These are phyloP conservation scores for Wilcoxina mikolae DNA, from an alignment of 495 filamentous ascomycete species.

Conservation along the genomic window DNA sequence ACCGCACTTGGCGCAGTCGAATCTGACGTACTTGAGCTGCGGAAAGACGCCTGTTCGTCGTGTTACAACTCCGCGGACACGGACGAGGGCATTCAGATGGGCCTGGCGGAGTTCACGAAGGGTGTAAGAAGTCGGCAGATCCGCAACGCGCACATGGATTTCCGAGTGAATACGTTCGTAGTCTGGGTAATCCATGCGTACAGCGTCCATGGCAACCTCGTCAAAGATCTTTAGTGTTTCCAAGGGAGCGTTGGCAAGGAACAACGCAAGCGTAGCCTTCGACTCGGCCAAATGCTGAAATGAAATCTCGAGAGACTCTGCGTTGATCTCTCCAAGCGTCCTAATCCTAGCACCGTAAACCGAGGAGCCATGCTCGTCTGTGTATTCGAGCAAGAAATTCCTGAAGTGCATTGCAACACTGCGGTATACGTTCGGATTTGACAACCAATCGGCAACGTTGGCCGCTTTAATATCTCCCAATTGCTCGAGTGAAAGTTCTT, in stretches of 20 bases:
- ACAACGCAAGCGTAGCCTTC: constrained; percentile 95
- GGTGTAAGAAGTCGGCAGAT: constrained; percentile 89
- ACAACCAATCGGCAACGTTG: constrained; percentile 86
- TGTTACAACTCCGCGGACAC: constrained; percentile 90
- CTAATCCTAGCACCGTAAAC: constrained; percentile 89
- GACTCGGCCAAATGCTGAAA: constrained; percentile 78
- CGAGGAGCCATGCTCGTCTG: constrained; percentile 67
- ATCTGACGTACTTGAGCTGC: constrained; percentile 94
- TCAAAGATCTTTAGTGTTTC: constrained; percentile 95
- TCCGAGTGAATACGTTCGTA: constrained; percentile 96
- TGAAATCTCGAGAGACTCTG: constrained; percentile 88
- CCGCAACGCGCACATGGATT: constrained; percentile 93
- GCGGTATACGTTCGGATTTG: constrained; percentile 74
- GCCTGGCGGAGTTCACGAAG: constrained; percentile 90
- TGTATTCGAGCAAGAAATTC: constrained; percentile 91
- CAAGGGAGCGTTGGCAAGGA: constrained; percentile 85
- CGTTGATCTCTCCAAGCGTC: constrained; percentile 89
- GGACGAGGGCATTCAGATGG: constrained; percentile 91
- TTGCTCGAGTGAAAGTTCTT: constrained; percentile 82
- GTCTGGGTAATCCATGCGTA: constrained; percentile 87
- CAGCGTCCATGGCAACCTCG: constrained; percentile 89
- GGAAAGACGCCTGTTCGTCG: constrained; percentile 95
- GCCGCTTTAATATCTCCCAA: constrained; percentile 87
- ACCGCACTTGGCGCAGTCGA: constrained; percentile 88
- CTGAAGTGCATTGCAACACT: constrained; percentile 95